A percentile compares a stretch with the other conserved stretches of the same genome.
phyloP scores from a whole-genome alignment of 176 grass and related monocot genomes.

The Bothriochloa decipiens region DNA sequence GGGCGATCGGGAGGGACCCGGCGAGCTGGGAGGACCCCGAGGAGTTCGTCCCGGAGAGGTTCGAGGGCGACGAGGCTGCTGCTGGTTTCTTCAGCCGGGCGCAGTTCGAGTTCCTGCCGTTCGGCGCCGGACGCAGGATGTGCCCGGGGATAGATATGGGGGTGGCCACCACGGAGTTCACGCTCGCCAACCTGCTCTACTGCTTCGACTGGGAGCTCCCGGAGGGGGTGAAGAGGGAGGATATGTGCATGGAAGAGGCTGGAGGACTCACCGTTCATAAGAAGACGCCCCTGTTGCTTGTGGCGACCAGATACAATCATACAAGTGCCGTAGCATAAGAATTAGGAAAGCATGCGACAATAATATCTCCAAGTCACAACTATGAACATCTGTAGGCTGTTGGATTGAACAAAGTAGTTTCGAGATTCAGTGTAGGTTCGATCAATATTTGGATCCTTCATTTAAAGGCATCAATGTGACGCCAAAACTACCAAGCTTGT shows the following conservation, averaged over 20 bases:
- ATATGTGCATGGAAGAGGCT: neutral
- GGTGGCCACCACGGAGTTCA: conserved; percentile 12
- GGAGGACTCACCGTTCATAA: neutral
- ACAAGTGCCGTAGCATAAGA: too few relatives aligned
- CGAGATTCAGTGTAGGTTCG: too few relatives aligned
- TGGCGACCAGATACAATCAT: too few relatives aligned
- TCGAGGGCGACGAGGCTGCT: neutral
- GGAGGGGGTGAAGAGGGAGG: neutral
- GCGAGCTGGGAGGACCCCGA: conserved; percentile 22
- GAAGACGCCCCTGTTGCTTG: too few relatives aligned
- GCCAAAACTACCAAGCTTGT: too few relatives aligned
- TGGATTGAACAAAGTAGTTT: too few relatives aligned
- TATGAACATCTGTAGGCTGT: too few relatives aligned
- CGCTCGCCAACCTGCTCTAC: conserved; percentile 1
- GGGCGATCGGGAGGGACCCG: conserved; percentile 9
- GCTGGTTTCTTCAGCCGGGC: neutral
- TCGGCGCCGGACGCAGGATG: conserved; percentile 25
- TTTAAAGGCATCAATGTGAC: too few relatives aligned
- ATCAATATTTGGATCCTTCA: too few relatives aligned
- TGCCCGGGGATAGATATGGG: conserved; percentile 39
- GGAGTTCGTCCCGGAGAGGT: conserved; percentile 5
- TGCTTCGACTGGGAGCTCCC: neutral
- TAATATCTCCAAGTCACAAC: too few relatives aligned
- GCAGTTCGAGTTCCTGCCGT: neutral
- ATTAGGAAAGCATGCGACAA: too few relatives aligned